phyloP scores from a whole-genome alignment of 2,329 filamentous ascomycete genomes.

The Colletotrichum australisinense region DNA sequence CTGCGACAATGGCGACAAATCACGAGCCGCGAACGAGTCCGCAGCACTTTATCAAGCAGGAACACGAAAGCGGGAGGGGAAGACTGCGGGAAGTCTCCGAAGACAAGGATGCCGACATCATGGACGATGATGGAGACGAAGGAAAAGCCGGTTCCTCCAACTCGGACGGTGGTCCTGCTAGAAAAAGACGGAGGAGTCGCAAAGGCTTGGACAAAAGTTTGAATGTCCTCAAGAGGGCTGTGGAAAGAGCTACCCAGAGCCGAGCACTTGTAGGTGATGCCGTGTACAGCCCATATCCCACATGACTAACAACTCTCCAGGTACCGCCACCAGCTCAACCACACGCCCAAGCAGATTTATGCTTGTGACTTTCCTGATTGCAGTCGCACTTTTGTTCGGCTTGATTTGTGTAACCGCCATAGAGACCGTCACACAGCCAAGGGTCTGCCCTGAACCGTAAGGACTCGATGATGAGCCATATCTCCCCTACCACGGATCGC shows the following conservation, averaged over 20 bases:
- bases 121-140: slow-evolving; percentile 53
- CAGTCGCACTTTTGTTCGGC: slow-evolving; percentile 88
- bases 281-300: neutral
- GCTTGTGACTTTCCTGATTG: slow-evolving; percentile 94
- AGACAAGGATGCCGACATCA: slow-evolving; percentile 54
- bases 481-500: slow-evolving; percentile 56
- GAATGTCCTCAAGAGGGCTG: slow-evolving; percentile 88
- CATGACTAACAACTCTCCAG: slow-evolving; percentile 51
- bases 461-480: slow-evolving; percentile 71
- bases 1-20: slow-evolving; percentile 53
- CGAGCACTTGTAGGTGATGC: slow-evolving; percentile 85
- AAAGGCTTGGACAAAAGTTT: slow-evolving; percentile 86
- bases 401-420: slow-evolving; percentile 90
- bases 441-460: slow-evolving; percentile 80
- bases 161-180: slow-evolving; percentile 63
- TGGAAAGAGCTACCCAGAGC: slow-evolving; percentile 94
- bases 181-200: slow-evolving; percentile 76
- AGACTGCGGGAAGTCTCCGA: slow-evolving; percentile 55
- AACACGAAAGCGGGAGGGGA: slow-evolving; percentile 52
- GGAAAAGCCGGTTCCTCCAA: slow-evolving; percentile 62
- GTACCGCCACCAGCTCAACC: slow-evolving; percentile 94
- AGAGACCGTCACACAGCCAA: slow-evolving; percentile 84
- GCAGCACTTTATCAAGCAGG: slow-evolving; percentile 53
- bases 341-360: slow-evolving; percentile 95
- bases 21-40: slow-evolving; percentile 52